A percentile compares a stretch with the other conserved stretches of the same genome.
Evolutionary conservation across 2,329 filamentous ascomycete species (phyloP).

Genomic region (Sporothrix variecibatus): DNA sequence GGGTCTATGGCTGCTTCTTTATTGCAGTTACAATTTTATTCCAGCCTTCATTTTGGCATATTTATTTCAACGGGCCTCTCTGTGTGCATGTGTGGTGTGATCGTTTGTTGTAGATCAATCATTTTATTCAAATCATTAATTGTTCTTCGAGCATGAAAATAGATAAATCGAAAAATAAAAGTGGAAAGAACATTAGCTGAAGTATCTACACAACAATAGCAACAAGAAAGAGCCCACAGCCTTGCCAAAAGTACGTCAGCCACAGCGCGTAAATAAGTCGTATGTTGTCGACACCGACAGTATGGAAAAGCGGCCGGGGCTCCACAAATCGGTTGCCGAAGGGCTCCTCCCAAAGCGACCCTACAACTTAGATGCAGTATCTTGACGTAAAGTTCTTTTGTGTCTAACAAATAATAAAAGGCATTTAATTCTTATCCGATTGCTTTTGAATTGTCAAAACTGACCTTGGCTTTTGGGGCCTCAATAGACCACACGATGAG

Average conservation of each 20-base stretch:
- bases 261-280: neutral
- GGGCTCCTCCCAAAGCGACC: neutral
- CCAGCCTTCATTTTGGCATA: neutral
- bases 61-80: neutral
- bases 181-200: too few relatives aligned
- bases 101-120: too few relatives aligned
- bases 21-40: neutral
- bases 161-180: too few relatives aligned
- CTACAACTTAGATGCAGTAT: neutral
- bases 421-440: neutral
- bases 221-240: too few relatives aligned
- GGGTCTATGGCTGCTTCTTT: slow-evolving; percentile 3
- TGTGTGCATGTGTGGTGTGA: neutral
- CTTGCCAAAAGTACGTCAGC: neutral
- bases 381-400: neutral
- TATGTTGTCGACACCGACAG: neutral
- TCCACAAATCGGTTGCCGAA: neutral
- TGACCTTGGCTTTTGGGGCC: neutral
- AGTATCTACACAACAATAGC: too few relatives aligned
- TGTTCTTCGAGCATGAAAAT: too few relatives aligned
- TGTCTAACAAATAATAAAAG: neutral
- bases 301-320: neutral
- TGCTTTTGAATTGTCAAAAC: neutral
- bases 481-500: neutral
- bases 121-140: neutral